Evolutionary conservation across 2,329 filamentous ascomycete species (phyloP).

Genomic region (Pyrenochaeta sp.): DNA sequence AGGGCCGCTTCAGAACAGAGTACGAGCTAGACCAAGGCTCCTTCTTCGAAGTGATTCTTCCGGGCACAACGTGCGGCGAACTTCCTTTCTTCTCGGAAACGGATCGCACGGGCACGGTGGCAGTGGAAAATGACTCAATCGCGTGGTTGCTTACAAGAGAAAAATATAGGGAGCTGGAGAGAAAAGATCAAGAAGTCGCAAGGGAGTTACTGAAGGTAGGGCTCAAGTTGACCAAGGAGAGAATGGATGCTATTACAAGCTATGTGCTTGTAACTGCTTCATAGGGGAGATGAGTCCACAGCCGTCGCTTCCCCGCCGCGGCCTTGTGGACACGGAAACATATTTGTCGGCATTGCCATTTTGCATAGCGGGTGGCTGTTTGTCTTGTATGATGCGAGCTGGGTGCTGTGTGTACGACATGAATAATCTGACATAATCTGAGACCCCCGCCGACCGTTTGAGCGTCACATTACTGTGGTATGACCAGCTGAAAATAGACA

Average conservation of each 20-base stretch:
- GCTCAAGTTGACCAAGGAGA: constrained; percentile 92
- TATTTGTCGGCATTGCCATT: too few relatives aligned
- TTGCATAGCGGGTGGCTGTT: too few relatives aligned
- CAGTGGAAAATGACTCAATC: constrained; percentile 81
- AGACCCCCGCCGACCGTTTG: too few relatives aligned
- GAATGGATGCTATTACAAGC: constrained; percentile 76
- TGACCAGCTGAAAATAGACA: too few relatives aligned
- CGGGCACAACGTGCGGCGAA: constrained; percentile 94
- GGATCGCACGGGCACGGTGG: constrained; percentile 82
- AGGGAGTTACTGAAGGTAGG: constrained; percentile 84
- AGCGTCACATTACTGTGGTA: too few relatives aligned
- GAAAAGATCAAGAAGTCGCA: constrained; percentile 77
- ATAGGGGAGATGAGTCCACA: constrained; percentile 2
- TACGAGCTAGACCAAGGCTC: constrained; percentile 90
- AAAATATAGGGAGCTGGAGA: constrained; percentile 77
- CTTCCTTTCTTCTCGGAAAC: constrained; percentile 96
- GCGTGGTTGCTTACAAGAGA: constrained; percentile 81
- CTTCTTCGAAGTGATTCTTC: constrained; percentile 90
- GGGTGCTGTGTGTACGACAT: too few relatives aligned
- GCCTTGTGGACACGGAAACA: too few relatives aligned
- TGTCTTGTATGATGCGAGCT: too few relatives aligned
- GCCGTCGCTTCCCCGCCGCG: too few relatives aligned
- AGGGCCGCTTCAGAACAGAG: constrained; percentile 86
- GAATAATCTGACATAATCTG: too few relatives aligned
- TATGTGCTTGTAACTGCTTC: constrained; percentile 49